These are phyloP conservation scores for Xylariaceae sp. DNA, from an alignment of 2,329 filamentous ascomycete genomes.

Conservation along the genomic window DNA sequence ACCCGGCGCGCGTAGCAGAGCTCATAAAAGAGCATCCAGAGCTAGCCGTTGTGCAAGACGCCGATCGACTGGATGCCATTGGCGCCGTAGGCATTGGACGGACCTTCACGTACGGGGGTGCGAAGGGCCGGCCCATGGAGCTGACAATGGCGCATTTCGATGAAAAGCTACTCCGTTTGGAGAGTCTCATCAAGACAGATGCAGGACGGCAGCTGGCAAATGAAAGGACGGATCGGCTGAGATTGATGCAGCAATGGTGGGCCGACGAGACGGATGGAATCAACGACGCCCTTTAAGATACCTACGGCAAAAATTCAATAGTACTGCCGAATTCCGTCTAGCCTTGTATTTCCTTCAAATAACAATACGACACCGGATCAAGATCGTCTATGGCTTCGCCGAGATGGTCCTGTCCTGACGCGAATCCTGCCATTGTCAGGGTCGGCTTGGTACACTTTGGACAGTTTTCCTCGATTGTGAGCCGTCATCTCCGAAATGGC, in stretches of 20 bases:
- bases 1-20: slow-evolving; percentile 54
- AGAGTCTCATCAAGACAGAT: slow-evolving; percentile 60
- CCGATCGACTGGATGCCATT: slow-evolving; percentile 86
- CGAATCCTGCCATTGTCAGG: no score
- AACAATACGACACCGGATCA: neutral
- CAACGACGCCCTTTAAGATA: neutral
- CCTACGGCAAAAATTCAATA: neutral
- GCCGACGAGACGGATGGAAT: neutral
- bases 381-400: no score
- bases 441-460: no score
- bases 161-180: slow-evolving; percentile 67
- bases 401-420: no score
- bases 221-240: slow-evolving; percentile 41
- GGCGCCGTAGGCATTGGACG: slow-evolving; percentile 81
- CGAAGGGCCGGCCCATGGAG: slow-evolving; percentile 53
- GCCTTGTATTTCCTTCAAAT: neutral
- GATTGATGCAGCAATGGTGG: neutral
- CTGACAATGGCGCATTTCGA: slow-evolving; percentile 70
- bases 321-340: neutral
- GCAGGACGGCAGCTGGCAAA: slow-evolving; percentile 50
- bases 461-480: no score
- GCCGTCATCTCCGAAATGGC: no score
- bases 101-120: slow-evolving; percentile 71
- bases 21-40: slow-evolving; percentile 65
- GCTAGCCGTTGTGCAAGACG: slow-evolving; percentile 83